Evolutionary conservation across 2,329 filamentous ascomycete genomes (phyloP), one percentile per base, ranked within the genome.

Genomic region (Trichoderma atrobrunneum): DNA sequence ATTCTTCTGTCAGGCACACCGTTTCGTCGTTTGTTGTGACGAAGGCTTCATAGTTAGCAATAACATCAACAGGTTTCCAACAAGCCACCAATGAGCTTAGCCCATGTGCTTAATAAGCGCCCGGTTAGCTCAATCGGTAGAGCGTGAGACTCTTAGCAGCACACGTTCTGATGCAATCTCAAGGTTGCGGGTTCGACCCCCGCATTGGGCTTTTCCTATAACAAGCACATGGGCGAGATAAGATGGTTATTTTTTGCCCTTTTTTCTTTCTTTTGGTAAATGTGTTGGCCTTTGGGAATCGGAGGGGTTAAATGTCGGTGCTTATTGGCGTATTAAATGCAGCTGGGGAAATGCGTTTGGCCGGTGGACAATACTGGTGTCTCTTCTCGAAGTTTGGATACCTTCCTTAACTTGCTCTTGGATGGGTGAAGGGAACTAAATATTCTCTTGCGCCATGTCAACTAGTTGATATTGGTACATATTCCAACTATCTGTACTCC

Each of bases 121-220:
- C 39, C 78, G 79, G 80, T 80, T 81, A 81, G 80, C 80, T 81
- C 80, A 81, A 81, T 81, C 79, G 80, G 80, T 90, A 91, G 89
- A 91, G 88, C 89, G 89, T 90, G 86, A 90, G 89, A 90, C 89
- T 91, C 89, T 88, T 87, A 87, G 3, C 74, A 74, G 71, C 71
- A 72, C 71, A 64, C 64, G 65, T 72, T 72, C 71, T 72, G 71
- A 72, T 72, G 57, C 57, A 60, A 66, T 73, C 85, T 87, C 83
- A 86, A 86, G 85, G 84, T 83, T 86, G 85, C 82, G 84, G 84
- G 87, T 88, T 87, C 85, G 84, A 86, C 80, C 81, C 80, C 80
- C 80, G 79, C 80, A 80, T 81, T 78, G 81, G 80, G 78, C 80
- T 82, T 64, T 81, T 81, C 80, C 80, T 81, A 81, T 80, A 79